Conservation (phyloP, 805 yeast species). For the Metschnikowia henanensis region DNA sequence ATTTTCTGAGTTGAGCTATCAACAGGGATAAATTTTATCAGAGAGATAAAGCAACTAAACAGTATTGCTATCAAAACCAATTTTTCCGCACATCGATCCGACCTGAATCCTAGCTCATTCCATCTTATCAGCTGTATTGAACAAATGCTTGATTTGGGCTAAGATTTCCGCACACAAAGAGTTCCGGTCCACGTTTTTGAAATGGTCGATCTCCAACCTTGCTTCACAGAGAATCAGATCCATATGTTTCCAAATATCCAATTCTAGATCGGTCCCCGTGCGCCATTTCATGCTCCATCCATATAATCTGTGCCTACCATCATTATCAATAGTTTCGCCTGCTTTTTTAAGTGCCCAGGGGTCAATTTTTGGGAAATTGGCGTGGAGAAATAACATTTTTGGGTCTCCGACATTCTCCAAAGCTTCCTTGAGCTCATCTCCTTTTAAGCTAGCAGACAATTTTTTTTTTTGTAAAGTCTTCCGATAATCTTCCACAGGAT, state of each 20-base stretch:
- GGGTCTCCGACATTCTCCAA: slow-evolving; percentile 12
- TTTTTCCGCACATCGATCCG: too few relatives aligned
- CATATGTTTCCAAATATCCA: slow-evolving; percentile 61
- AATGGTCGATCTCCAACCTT: slow-evolving; percentile 44
- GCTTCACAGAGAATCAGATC: slow-evolving; percentile 52
- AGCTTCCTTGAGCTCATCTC: slow-evolving; percentile 7
- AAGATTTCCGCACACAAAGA: slow-evolving; percentile 52
- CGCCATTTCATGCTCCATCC: slow-evolving; percentile 55
- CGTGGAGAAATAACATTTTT: slow-evolving; percentile 54
- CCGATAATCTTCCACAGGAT: slow-evolving; percentile 60
- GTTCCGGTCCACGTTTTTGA: slow-evolving; percentile 38
- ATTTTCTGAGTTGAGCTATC: too few relatives aligned
- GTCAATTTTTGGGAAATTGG: slow-evolving; percentile 66
- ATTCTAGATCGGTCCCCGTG: slow-evolving; percentile 58
- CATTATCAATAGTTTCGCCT: slow-evolving; percentile 39
- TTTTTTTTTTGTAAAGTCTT: slow-evolving; percentile 10
- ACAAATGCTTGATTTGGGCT: slow-evolving; percentile 45
- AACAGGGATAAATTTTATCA: too few relatives aligned
- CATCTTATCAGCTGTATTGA: slow-evolving; percentile 24
- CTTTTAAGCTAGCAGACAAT: slow-evolving; percentile 8
- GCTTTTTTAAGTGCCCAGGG: slow-evolving; percentile 52
- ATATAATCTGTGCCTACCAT: slow-evolving; percentile 53
- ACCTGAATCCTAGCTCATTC: too few relatives aligned
- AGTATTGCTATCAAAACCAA: too few relatives aligned
- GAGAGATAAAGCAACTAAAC: too few relatives aligned